These are phyloP conservation scores for Colletotrichum tropicicola DNA, from an alignment of 2,329 filamentous ascomycete species.

Conservation along the genomic window DNA sequence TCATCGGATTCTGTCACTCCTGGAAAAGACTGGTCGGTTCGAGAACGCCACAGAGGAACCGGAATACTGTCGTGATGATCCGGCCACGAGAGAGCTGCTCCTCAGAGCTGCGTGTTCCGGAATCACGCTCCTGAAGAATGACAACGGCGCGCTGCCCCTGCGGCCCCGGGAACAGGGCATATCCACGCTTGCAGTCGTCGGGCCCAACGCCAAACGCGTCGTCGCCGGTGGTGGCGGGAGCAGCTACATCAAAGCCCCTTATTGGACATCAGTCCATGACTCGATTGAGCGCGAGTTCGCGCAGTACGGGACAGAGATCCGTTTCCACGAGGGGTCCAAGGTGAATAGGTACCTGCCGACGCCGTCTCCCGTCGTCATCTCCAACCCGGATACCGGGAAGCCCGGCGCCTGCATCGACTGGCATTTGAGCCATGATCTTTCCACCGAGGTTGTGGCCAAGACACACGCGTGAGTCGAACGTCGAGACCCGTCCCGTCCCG, in stretches of 20 bases:
- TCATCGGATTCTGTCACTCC: constrained; percentile 62
- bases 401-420: neutral
- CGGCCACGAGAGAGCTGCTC: constrained; percentile 53
- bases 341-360: neutral
- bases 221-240: neutral
- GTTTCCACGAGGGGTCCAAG: neutral
- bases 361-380: neutral
- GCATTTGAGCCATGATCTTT: neutral
- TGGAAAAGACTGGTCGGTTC: constrained; percentile 64
- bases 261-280: constrained; percentile 8
- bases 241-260: constrained; percentile 14
- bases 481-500: too few relatives aligned
- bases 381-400: neutral
- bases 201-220: neutral
- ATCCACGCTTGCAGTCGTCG: neutral
- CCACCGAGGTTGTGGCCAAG: neutral
- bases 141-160: constrained; percentile 68
- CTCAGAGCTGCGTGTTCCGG: constrained; percentile 75
- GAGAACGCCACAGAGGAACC: constrained; percentile 60
- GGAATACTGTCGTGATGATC: neutral
- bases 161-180: constrained; percentile 57
- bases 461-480: neutral
- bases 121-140: constrained; percentile 78
- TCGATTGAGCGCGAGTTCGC: neutral
- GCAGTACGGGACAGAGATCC: neutral